Conservation (phyloP, 495 filamentous ascomycete genomes). For the Aspergillus sclerotioniger region DNA sequence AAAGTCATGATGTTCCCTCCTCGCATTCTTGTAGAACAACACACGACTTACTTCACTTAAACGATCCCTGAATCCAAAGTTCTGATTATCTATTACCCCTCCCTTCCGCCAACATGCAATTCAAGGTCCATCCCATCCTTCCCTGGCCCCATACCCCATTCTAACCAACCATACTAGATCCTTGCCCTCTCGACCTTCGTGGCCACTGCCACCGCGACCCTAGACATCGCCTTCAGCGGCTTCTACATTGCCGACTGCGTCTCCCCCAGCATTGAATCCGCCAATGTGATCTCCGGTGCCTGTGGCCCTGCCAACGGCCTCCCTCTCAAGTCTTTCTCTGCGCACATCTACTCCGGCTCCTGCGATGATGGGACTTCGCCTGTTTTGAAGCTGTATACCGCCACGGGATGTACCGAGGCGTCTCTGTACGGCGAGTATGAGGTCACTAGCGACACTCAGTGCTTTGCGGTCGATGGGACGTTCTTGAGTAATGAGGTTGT, state of each 20-base stretch:
- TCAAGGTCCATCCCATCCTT: not conserved
- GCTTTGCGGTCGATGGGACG: not conserved
- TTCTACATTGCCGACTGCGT: slow-evolving; percentile 7
- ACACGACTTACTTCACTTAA: not conserved
- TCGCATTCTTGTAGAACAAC: not conserved
- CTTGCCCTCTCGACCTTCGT: not conserved
- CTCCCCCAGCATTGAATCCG: slow-evolving; percentile 1
- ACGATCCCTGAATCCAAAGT: not conserved
- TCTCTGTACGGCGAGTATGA: not conserved
- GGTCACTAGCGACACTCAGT: not conserved
- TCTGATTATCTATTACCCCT: too few species aligned
- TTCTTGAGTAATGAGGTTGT: slow-evolving; percentile 19
- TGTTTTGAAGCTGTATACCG: not conserved
- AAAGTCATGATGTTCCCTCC: not conserved
- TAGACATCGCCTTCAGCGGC: slow-evolving; percentile 7
- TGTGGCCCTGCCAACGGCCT: slow-evolving; percentile 4
- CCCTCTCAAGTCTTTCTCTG: slow-evolving; percentile 7
- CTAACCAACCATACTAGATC: not conserved
- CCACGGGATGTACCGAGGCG: not conserved
- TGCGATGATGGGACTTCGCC: slow-evolving; percentile 1
- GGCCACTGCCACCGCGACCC: slow-evolving; percentile 1
- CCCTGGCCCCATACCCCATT: not conserved
- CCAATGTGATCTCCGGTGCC: slow-evolving; percentile 3
- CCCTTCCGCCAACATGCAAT: not conserved
- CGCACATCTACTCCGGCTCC: slow-evolving; percentile 2